Percentiles rank a stretch among this genome's conserved stretches.
These are phyloP conservation scores for Neurospora tetrasperma DNA, from an alignment of 495 filamentous ascomycete species.

Conservation along the genomic window DNA sequence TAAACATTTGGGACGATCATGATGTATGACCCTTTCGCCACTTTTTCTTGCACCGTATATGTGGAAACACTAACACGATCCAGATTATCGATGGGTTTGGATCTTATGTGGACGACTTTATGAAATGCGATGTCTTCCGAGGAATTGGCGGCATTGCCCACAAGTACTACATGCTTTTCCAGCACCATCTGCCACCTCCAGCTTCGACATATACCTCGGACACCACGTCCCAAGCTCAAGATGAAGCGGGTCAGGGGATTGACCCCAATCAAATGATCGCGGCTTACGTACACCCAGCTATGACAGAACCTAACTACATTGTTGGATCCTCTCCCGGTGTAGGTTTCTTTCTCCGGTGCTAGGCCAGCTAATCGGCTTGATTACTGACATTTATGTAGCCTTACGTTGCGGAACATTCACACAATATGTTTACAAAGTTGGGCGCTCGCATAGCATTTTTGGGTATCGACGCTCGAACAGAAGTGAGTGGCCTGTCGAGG, in stretches of 20 bases:
- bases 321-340: conserved; percentile 61
- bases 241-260: conserved; percentile 34
- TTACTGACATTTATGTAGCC: conserved; percentile 20
- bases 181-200: conserved; percentile 81
- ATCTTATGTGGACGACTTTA: conserved; percentile 86
- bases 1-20: conserved; percentile 96
- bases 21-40: conserved; percentile 34
- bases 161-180: conserved; percentile 91
- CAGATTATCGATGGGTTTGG: conserved; percentile 89
- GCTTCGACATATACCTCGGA: conserved; percentile 68
- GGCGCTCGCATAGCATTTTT: conserved; percentile 76
- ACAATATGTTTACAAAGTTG: conserved; percentile 73
- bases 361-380: conserved; percentile 14
- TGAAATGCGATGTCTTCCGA: conserved; percentile 79
- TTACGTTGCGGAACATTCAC: conserved; percentile 72
- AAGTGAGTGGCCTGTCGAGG: conserved; percentile 23
- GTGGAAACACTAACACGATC: background rate
- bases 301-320: conserved; percentile 63
- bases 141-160: conserved; percentile 80
- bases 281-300: conserved; percentile 54
- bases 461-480: conserved; percentile 82
- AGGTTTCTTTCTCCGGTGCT: background rate
- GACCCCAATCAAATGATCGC: conserved; percentile 60
- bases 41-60: too few species aligned
- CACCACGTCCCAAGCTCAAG: conserved; percentile 13